Conservation (phyloP, 495 filamentous ascomycete genomes). For the Rhizodiscina lignyota region DNA sequence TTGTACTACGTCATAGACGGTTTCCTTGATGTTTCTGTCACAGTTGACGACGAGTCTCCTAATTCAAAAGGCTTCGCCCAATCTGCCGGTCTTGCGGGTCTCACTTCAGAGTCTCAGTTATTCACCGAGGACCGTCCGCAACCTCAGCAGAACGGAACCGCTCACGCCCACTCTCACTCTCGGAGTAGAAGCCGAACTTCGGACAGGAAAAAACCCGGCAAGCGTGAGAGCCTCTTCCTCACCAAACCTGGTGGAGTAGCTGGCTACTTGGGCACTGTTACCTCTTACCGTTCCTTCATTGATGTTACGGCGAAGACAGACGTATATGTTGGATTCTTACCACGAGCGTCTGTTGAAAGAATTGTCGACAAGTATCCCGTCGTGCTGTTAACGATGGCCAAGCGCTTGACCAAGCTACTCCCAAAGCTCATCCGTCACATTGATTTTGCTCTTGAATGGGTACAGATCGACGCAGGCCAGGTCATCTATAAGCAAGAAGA, state of each 20-base stretch:
- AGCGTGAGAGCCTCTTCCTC: conserved; percentile 63
- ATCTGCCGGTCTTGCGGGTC: conserved; percentile 9
- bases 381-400: conserved; percentile 86
- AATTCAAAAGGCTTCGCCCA: too few species aligned
- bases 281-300: conserved; percentile 88
- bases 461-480: conserved; percentile 87
- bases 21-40: conserved; percentile 69
- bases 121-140: background rate
- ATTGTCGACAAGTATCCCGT: conserved; percentile 87
- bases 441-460: conserved; percentile 95
- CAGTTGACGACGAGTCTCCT: conserved; percentile 17
- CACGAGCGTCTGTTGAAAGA: conserved; percentile 68
- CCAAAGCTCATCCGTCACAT: conserved; percentile 91
- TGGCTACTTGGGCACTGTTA: conserved; percentile 84
- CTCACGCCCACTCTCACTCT: background rate
- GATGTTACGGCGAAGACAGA: conserved; percentile 96
- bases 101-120: conserved; percentile 6
- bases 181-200: too few species aligned
- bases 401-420: conserved; percentile 73
- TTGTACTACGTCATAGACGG: conserved; percentile 97
- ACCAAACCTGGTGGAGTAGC: conserved; percentile 93
- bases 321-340: conserved; percentile 93
- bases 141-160: background rate
- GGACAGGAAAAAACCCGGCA: background rate
- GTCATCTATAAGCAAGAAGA: conserved; percentile 88